Conservation (phyloP, 208 protist species). For the Trypanosoma melophagium region DNA sequence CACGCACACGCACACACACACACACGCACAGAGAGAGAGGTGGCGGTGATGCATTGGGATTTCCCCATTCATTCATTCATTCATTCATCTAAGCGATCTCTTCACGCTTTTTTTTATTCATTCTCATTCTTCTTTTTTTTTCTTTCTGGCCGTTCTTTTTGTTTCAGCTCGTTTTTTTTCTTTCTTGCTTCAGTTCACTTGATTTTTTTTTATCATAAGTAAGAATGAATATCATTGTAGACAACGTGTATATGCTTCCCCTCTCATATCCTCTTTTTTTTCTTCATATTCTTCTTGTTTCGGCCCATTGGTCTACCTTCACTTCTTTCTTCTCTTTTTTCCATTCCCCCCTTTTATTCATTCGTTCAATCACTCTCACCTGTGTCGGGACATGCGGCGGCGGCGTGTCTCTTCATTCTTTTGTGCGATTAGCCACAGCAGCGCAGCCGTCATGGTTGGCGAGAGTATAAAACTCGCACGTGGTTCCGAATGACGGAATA, state of each 20-base stretch:
- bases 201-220: not conserved
- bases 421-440: constrained; percentile 85
- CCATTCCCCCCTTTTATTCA: not conserved
- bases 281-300: not conserved
- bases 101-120: too few species aligned
- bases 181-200: constrained; percentile 1
- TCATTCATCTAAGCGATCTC: not conserved
- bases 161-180: constrained; percentile 4
- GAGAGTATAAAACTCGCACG: constrained; percentile 78
- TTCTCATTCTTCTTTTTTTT: constrained; percentile 7
- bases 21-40: not conserved
- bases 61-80: constrained; percentile 6
- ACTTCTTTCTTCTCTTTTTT: constrained; percentile 10
- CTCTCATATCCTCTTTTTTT: not conserved
- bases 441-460: constrained; percentile 67
- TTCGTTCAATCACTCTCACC: constrained; percentile 22
- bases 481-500: constrained; percentile 85
- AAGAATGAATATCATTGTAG: constrained; percentile 11
- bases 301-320: too few species aligned
- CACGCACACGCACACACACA: not conserved
- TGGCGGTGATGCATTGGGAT: not conserved
- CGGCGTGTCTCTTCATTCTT: constrained; percentile 92
- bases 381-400: constrained; percentile 78
- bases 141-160: not conserved
- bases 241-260: not conserved